phyloP scores from a whole-genome alignment of 148 eudicot species.

The Cornus florida region DNA sequence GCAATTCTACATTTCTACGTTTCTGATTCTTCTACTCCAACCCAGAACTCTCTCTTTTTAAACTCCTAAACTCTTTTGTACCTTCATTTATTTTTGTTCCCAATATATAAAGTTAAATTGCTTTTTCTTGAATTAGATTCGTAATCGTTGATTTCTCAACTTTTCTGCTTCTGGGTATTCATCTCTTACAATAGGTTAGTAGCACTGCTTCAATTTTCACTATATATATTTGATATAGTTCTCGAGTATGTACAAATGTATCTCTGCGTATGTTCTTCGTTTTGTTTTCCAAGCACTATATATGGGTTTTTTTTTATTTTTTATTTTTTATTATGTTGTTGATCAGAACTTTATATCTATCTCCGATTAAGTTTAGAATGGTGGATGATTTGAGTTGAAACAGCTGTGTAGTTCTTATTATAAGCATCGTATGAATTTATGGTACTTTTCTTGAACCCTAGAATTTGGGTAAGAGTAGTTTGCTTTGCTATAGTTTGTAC shows the following conservation, averaged over 20 bases:
- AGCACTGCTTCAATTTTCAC: neutral
- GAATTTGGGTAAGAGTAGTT: neutral
- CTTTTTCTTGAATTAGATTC: too few species aligned
- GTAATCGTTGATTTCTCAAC: neutral
- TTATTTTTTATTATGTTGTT: neutral
- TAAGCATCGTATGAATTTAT: neutral
- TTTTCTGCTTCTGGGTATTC: constrained; percentile 6
- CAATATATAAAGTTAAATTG: too few species aligned
- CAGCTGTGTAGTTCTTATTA: neutral
- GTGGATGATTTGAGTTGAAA: neutral
- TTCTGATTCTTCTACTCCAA: too few species aligned
- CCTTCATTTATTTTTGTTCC: too few species aligned
- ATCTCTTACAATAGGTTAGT: neutral
- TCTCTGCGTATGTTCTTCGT: too few species aligned
- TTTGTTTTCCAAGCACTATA: neutral
- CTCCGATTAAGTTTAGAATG: neutral
- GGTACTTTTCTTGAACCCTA: neutral
- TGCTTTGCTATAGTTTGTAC: neutral
- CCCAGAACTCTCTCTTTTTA: too few species aligned
- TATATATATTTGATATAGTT: neutral
- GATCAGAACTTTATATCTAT: neutral
- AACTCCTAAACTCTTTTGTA: too few species aligned
- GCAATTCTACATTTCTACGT: too few species aligned
- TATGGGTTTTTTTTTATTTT: too few species aligned
- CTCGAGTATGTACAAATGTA: too few species aligned